A percentile compares a stretch with the other conserved stretches of the same genome.
These are phyloP conservation scores for Sideroxylon spinosum DNA, from an alignment of 179 eudicot species.

Conservation along the genomic window DNA sequence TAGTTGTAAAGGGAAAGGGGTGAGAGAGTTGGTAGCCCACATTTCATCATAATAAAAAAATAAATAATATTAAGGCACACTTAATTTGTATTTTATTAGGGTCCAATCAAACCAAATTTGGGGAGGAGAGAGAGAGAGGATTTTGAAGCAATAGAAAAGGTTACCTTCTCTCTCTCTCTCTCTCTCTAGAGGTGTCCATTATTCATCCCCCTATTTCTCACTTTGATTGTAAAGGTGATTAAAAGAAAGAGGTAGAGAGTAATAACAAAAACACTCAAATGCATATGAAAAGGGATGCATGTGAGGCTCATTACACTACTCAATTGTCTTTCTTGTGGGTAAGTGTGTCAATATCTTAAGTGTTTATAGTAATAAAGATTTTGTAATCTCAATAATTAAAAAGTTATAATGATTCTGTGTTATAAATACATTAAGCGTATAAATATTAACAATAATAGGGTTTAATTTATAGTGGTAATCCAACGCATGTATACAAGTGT, in stretches of 20 bases:
- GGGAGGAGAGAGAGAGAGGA: background rate
- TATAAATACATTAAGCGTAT: background rate
- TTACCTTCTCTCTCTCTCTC: constrained; percentile 7
- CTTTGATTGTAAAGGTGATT: background rate
- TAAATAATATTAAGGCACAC: background rate
- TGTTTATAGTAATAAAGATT: background rate
- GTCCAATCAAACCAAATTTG: constrained; percentile 5
- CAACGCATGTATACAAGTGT: background rate
- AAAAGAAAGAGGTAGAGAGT: too few relatives aligned
- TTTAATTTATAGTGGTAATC: background rate
- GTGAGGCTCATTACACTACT: constrained; percentile 35
- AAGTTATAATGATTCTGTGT: constrained; percentile 4
- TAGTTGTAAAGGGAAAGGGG: background rate
- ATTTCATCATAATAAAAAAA: background rate
- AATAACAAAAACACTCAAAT: too few relatives aligned
- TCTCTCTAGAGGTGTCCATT: constrained; percentile 20
- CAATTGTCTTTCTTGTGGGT: constrained; percentile 39
- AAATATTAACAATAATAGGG: background rate
- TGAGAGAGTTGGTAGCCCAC: background rate
- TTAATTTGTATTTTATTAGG: constrained; percentile 3
- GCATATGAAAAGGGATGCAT: constrained; percentile 17
- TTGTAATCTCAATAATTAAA: background rate
- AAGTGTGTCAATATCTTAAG: background rate
- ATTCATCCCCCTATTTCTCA: constrained; percentile 12
- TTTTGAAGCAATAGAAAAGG: constrained; percentile 6